These are phyloP conservation scores for Orobanche coerulescens DNA, from an alignment of 257 asterid species.

Conservation along the genomic window DNA sequence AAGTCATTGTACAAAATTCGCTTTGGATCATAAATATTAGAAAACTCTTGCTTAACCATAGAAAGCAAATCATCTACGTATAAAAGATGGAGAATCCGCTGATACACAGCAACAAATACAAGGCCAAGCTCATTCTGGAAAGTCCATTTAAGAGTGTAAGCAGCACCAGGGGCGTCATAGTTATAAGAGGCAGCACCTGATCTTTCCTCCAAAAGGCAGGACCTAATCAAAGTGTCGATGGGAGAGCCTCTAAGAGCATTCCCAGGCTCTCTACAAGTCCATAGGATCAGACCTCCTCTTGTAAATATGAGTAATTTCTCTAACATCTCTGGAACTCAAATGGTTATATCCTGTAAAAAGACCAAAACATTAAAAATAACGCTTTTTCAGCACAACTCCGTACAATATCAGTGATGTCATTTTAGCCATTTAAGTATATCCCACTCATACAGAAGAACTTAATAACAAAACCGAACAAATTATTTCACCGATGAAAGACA, in stretches of 20 bases:
- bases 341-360: slow-evolving; percentile 17
- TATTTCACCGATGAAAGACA: too few relatives aligned
- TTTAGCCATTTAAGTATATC: too few relatives aligned
- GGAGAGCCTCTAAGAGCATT: slow-evolving; percentile 94
- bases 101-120: slow-evolving; percentile 95
- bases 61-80: slow-evolving; percentile 86
- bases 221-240: slow-evolving; percentile 76
- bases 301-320: slow-evolving; percentile 87
- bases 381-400: too few relatives aligned
- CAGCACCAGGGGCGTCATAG: slow-evolving; percentile 83
- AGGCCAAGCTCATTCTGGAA: slow-evolving; percentile 90
- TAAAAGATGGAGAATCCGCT: slow-evolving; percentile 80
- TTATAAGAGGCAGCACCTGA: slow-evolving; percentile 81
- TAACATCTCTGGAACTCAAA: slow-evolving; percentile 46
- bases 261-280: slow-evolving; percentile 88
- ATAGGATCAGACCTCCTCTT: slow-evolving; percentile 93
- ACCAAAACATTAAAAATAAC: too few relatives aligned
- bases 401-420: too few relatives aligned
- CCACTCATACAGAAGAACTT: too few relatives aligned
- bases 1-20: slow-evolving; percentile 64
- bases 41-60: slow-evolving; percentile 75
- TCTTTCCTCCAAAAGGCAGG: slow-evolving; percentile 96
- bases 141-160: slow-evolving; percentile 95
- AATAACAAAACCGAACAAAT: too few relatives aligned
- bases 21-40: slow-evolving; percentile 63